phyloP scores from a whole-genome alignment of 2,329 filamentous ascomycete genomes.

The Torrubiella hemipterigena region DNA sequence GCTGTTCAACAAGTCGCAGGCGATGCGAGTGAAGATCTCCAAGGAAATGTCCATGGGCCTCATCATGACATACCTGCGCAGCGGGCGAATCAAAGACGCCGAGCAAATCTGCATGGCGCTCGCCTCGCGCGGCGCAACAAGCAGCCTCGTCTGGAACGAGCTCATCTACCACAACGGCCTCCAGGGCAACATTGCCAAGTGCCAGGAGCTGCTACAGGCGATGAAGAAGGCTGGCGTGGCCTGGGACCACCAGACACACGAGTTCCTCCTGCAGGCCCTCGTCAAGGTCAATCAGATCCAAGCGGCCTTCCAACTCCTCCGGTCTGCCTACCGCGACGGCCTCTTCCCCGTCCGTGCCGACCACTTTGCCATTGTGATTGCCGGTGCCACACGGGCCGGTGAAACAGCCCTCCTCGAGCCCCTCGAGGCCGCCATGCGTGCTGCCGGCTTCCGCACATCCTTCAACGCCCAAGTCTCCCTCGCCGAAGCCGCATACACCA shows the following conservation, averaged over 20 bases:
- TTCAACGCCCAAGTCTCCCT: conserved; percentile 30
- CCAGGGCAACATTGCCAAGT: conserved; percentile 37
- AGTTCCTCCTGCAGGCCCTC: conserved; percentile 35
- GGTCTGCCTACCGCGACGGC: conserved; percentile 27
- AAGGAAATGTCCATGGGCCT: conserved; percentile 50
- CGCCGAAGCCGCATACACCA: conserved; percentile 23
- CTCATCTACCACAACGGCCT: conserved; percentile 59
- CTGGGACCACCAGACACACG: conserved; percentile 38
- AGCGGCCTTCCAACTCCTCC: conserved; percentile 36
- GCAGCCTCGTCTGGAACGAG: conserved; percentile 64
- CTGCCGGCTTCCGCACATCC: conserved; percentile 27
- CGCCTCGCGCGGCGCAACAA: conserved; percentile 35
- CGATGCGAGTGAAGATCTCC: conserved; percentile 35
- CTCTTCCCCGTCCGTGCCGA: conserved; percentile 32
- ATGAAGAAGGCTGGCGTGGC: conserved; percentile 36
- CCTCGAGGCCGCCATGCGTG: conserved; percentile 30
- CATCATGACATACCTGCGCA: conserved; percentile 52
- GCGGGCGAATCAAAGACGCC: conserved; percentile 22
- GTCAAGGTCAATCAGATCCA: conserved; percentile 35
- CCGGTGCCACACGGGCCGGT: conserved; percentile 32
- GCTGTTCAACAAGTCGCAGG: conserved; percentile 50
- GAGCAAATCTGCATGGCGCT: conserved; percentile 33
- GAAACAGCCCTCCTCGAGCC: conserved; percentile 22
- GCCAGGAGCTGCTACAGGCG: conserved; percentile 32
- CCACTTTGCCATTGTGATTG: conserved; percentile 43